phyloP scores from a whole-genome alignment of 1,284 basidiomycete genomes.

The Tilletia walkeri region DNA sequence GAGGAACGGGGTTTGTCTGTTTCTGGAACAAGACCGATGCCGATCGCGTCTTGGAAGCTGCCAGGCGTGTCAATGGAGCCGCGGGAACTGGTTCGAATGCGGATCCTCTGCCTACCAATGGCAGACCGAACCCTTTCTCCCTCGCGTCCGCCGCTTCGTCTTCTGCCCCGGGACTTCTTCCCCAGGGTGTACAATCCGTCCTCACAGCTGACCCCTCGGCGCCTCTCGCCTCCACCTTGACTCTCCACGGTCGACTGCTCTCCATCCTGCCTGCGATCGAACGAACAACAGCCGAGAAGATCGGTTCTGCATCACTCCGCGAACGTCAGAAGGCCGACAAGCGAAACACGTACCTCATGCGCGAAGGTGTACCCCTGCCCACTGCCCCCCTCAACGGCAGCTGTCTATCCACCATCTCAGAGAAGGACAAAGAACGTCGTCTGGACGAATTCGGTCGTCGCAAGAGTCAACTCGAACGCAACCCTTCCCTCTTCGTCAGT shows the following conservation, averaged over 20 bases:
- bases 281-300: slow-evolving; percentile 76
- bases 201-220: slow-evolving; percentile 88
- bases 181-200: slow-evolving; percentile 31
- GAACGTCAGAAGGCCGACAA: slow-evolving; percentile 85
- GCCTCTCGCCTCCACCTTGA: slow-evolving; percentile 75
- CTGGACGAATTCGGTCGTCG: slow-evolving; percentile 45
- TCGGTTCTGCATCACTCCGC: slow-evolving; percentile 80
- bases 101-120: slow-evolving; percentile 18
- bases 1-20: slow-evolving; percentile 94
- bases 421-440: slow-evolving; percentile 45
- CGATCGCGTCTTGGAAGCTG: slow-evolving; percentile 77
- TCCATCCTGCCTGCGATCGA: slow-evolving; percentile 88
- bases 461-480: slow-evolving; percentile 64
- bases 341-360: slow-evolving; percentile 89
- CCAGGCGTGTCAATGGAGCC: slow-evolving; percentile 56
- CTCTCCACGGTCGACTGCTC: slow-evolving; percentile 87
- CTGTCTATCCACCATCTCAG: slow-evolving; percentile 63
- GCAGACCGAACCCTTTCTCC: slow-evolving; percentile 42
- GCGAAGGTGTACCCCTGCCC: slow-evolving; percentile 66
- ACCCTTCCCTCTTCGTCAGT: slow-evolving; percentile 90
- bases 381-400: slow-evolving; percentile 34
- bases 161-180: background rate
- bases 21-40: slow-evolving; percentile 94
- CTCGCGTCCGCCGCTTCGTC: slow-evolving; percentile 25
- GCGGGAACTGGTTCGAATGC: slow-evolving; percentile 29